A percentile compares a stretch with the other conserved stretches of the same genome.
phyloP scores from a whole-genome alignment of 2,329 filamentous ascomycete species.

The Monosporascus sp. region DNA sequence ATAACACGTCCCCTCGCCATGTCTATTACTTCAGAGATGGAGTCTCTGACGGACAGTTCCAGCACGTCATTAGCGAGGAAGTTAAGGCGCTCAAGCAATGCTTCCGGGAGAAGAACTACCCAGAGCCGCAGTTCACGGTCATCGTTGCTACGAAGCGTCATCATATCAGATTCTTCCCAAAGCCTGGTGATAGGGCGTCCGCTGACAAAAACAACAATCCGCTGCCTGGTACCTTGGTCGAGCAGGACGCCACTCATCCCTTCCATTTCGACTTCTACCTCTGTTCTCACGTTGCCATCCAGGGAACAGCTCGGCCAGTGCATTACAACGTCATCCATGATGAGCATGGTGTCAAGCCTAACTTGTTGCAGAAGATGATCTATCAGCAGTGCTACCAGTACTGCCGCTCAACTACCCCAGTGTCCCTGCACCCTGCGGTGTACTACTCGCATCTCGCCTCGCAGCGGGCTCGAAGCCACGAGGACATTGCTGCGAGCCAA shows the following conservation, averaged over 20 bases:
- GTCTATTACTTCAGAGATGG: conserved; percentile 93
- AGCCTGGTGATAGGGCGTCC: conserved; percentile 37
- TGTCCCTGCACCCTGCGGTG: conserved; percentile 81
- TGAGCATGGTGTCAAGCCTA: conserved; percentile 62
- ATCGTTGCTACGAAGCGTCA: conserved; percentile 91
- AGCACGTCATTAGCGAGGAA: conserved; percentile 74
- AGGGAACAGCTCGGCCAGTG: conserved; percentile 87
- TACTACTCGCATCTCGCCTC: conserved; percentile 95
- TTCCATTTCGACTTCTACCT: conserved; percentile 84
- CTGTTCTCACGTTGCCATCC: conserved; percentile 65
- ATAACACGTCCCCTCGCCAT: conserved; percentile 57
- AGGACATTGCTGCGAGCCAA: conserved; percentile 43
- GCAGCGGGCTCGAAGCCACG: conserved; percentile 71
- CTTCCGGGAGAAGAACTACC: conserved; percentile 37
- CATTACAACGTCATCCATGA: conserved; percentile 89
- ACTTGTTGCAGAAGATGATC: conserved; percentile 77
- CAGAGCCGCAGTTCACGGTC: conserved; percentile 67
- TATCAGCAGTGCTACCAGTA: conserved; percentile 97
- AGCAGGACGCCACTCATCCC: conserved; percentile 84
- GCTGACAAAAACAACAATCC: conserved; percentile 76
- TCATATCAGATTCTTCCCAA: conserved; percentile 87
- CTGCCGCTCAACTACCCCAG: conserved; percentile 82
- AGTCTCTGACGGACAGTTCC: conserved; percentile 81
- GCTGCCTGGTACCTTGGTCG: conserved; percentile 79
- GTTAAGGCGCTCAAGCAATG: conserved; percentile 62